Conservation (phyloP, 345 rosid genomes). For the Gossypium ekmanianum region DNA sequence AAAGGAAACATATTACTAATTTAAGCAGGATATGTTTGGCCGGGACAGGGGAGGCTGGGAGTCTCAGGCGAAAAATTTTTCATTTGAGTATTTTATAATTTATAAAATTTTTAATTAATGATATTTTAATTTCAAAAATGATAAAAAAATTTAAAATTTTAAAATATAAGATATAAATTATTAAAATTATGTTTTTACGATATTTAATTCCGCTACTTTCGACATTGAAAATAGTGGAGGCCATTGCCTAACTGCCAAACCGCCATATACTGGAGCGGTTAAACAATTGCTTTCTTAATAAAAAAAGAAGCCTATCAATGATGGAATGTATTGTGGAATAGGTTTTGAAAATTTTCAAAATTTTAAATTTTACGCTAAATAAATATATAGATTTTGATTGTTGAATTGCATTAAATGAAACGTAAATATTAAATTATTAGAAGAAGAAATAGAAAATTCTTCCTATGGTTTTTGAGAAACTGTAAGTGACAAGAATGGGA, state of each 20-base stretch:
- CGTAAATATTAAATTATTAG: neutral
- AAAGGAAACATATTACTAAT: neutral
- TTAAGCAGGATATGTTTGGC: neutral
- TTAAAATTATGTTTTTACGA: too few relatives aligned
- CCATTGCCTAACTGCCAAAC: neutral
- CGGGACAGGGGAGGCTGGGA: too few relatives aligned
- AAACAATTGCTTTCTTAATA: neutral
- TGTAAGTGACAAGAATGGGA: neutral
- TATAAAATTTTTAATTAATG: too few relatives aligned
- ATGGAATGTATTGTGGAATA: too few relatives aligned
- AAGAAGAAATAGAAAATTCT: neutral
- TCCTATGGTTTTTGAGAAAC: neutral
- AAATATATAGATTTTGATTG: too few relatives aligned
- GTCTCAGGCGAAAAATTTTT: accelerated
- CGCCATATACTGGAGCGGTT: neutral
- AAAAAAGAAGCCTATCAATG: too few relatives aligned
- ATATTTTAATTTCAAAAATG: too few relatives aligned
- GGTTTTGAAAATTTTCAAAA: too few relatives aligned
- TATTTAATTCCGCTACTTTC: too few relatives aligned
- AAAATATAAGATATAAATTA: too few relatives aligned
- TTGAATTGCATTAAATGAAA: neutral
- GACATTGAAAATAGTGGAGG: neutral
- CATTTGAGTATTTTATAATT: accelerated
- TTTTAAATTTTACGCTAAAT: too few relatives aligned
- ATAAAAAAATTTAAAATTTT: too few relatives aligned